Evolutionary conservation across 2,329 filamentous ascomycete genomes (phyloP).

Genomic region (Fusarium miscanthi): DNA sequence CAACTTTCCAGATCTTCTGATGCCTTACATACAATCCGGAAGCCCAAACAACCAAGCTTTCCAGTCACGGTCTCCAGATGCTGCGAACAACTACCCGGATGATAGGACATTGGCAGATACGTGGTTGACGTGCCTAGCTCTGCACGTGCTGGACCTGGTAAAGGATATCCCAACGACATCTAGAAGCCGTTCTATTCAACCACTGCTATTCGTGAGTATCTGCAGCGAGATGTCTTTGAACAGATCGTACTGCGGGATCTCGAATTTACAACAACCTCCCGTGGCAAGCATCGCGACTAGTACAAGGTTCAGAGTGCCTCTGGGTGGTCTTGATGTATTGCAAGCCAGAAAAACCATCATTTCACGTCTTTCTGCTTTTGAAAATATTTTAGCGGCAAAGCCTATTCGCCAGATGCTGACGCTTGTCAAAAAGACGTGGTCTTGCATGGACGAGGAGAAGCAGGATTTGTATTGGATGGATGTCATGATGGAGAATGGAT

Average conservation of each 20-base stretch:
- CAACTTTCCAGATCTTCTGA: constrained; percentile 55
- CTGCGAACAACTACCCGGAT: not conserved
- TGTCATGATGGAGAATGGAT: constrained; percentile 49
- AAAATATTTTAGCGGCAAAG: constrained; percentile 43
- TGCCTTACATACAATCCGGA: constrained; percentile 37
- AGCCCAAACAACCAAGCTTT: constrained; percentile 4
- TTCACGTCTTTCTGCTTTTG: constrained; percentile 34
- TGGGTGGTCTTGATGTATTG: constrained; percentile 21
- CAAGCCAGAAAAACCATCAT: constrained; percentile 28
- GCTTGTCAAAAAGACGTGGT: constrained; percentile 37
- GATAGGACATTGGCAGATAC: constrained; percentile 42
- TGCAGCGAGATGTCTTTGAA: constrained; percentile 56
- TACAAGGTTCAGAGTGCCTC: constrained; percentile 14
- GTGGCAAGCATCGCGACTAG: constrained; percentile 35
- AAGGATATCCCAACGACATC: constrained; percentile 57
- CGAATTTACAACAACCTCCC: constrained; percentile 4
- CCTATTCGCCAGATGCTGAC: constrained; percentile 36
- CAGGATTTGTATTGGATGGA: constrained; percentile 58
- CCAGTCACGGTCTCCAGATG: constrained; percentile 1
- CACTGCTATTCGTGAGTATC: constrained; percentile 56
- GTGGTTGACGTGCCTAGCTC: constrained; percentile 57
- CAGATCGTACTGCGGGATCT: constrained; percentile 30
- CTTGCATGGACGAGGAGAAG: constrained; percentile 50
- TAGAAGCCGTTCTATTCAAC: constrained; percentile 58
- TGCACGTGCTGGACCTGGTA: constrained; percentile 56